Evolutionary conservation across 345 rosid species (phyloP), one percentile per base, ranked within the genome.

Genomic region (Bretschneidera sinensis): DNA sequence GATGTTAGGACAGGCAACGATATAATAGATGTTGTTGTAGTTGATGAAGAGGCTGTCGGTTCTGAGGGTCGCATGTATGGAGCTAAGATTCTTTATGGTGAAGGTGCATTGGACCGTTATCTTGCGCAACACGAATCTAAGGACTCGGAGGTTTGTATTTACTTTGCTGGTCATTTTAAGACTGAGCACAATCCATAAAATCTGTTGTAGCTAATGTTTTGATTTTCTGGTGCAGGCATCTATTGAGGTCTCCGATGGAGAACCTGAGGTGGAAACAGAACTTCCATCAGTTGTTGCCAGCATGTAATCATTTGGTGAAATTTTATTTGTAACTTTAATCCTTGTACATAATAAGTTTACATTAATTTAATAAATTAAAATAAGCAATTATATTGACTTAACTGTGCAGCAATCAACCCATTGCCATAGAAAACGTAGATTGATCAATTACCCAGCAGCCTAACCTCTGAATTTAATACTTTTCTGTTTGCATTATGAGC

Each of bases 41-140:
- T 95, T 18, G 96, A 94, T 17, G 85, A 88, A 47, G 96, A 85
- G 59, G 88, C 94, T 9, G 82, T 87, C 53, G 96, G 82, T 60
- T 59, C 73, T 0, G 79, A 84, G 60, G 95, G 82, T 8, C 72
- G 59, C 15, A 81, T 87, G 23, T 35, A 22, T 5, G 94, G 94
- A 35, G 98, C 96, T 24, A 91, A 87, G 80, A 86, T 91, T 73
- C 97, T 95, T 43, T 74, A 83, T 18, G 96, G 98, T 3, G 76
- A 79, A 70, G 94, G 94, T 17, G 87, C 99, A 57, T 79, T 88
- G 64, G 84, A 64, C 64, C 80, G 64, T 1, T 95, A 86, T 52
- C 85, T 91, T 64, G 79, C 83, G 0, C 70, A 83, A 70, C 64
- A 71, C 48, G 75, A 79, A 61, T 65, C 48, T 45, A 82, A 82